phyloP scores from a whole-genome alignment of 2,329 filamentous ascomycete genomes.

The Chaetomium sp. region DNA sequence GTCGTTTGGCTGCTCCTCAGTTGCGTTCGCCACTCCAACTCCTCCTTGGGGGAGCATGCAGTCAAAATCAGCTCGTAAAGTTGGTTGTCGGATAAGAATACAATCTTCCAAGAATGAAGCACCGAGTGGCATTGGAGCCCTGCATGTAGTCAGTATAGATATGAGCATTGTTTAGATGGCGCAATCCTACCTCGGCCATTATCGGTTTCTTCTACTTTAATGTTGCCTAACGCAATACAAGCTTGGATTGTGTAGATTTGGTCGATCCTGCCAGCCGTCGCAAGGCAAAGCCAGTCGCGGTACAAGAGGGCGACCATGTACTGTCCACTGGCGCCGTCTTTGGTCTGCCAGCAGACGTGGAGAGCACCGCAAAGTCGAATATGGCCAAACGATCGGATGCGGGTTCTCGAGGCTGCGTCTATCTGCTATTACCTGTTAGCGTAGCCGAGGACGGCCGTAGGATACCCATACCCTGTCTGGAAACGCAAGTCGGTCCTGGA shows the following conservation, averaged over 20 bases:
- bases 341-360: slow-evolving; percentile 78
- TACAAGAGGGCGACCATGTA: slow-evolving; percentile 90
- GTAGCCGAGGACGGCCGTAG: background rate
- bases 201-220: slow-evolving; percentile 70
- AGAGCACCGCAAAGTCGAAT: slow-evolving; percentile 80
- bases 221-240: slow-evolving; percentile 67
- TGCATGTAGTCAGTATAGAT: slow-evolving; percentile 42
- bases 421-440: slow-evolving; percentile 46
- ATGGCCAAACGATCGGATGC: slow-evolving; percentile 80
- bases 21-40: slow-evolving; percentile 75
- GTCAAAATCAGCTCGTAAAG: slow-evolving; percentile 85
- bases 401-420: slow-evolving; percentile 58
- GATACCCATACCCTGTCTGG: slow-evolving; percentile 62
- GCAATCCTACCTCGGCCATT: slow-evolving; percentile 67
- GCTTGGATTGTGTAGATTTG: slow-evolving; percentile 73
- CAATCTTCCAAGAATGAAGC: slow-evolving; percentile 87
- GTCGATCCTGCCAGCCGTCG: slow-evolving; percentile 64
- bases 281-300: slow-evolving; percentile 75
- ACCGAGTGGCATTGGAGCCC: slow-evolving; percentile 86
- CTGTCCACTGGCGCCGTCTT: slow-evolving; percentile 67
- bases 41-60: slow-evolving; percentile 80
- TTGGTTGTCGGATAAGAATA: slow-evolving; percentile 76
- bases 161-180: slow-evolving; percentile 18
- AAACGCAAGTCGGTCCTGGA: slow-evolving; percentile 81
- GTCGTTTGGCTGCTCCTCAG: slow-evolving; percentile 53